These are phyloP conservation scores for Neurospora sp. DNA, from an alignment of 2,329 filamentous ascomycete species.

Conservation along the genomic window DNA sequence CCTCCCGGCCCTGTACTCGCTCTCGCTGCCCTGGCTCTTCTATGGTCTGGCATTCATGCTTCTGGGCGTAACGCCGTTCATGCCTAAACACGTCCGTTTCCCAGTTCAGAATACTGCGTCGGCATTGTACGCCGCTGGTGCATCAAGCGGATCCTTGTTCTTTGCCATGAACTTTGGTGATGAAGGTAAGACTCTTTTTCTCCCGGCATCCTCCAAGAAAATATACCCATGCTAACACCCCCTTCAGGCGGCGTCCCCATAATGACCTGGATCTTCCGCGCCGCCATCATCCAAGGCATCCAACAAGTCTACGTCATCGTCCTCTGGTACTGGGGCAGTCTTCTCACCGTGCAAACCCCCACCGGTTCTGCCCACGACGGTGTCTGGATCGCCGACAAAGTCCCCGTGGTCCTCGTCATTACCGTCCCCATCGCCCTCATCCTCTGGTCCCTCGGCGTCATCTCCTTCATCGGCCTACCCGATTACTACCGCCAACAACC, in stretches of 20 bases:
- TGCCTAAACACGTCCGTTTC: slow-evolving; percentile 27
- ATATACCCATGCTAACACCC: not conserved
- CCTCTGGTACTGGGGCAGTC: slow-evolving; percentile 56
- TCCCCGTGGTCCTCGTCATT: slow-evolving; percentile 29
- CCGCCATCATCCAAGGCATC: slow-evolving; percentile 54
- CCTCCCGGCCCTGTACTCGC: slow-evolving; percentile 42
- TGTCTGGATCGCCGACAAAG: slow-evolving; percentile 22
- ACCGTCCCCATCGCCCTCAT: slow-evolving; percentile 45
- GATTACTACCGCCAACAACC: slow-evolving; percentile 56
- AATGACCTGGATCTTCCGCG: slow-evolving; percentile 54
- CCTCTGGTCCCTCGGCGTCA: slow-evolving; percentile 43
- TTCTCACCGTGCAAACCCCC: slow-evolving; percentile 33
- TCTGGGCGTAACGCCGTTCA: slow-evolving; percentile 47
- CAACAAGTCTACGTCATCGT: slow-evolving; percentile 54
- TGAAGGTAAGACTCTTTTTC: slow-evolving; percentile 25
- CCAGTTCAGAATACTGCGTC: slow-evolving; percentile 50
- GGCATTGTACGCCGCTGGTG: slow-evolving; percentile 49
- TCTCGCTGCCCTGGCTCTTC: slow-evolving; percentile 49
- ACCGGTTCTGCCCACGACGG: slow-evolving; percentile 26
- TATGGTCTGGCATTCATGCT: slow-evolving; percentile 53
- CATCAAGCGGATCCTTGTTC: slow-evolving; percentile 52
- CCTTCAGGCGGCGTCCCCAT: slow-evolving; percentile 43
- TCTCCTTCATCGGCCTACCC: slow-evolving; percentile 49
- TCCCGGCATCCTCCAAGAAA: too few relatives aligned
- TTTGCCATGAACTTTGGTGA: slow-evolving; percentile 58